Evolutionary conservation across 805 yeast species (phyloP), one percentile per base, ranked within the genome.

Genomic region (Blastobotrys peoriensis): DNA sequence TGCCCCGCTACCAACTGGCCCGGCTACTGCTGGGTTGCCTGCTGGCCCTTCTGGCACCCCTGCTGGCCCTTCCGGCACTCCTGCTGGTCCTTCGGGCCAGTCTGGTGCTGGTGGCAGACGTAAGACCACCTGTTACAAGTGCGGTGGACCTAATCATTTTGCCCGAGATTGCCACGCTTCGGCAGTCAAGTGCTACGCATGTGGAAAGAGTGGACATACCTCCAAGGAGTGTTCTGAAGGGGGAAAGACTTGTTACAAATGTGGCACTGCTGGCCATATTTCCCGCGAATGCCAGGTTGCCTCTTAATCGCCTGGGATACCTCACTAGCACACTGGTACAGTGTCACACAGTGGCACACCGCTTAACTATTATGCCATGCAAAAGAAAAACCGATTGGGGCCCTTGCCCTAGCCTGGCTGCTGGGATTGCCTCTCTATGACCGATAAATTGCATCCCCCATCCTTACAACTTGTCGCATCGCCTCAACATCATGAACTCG

Each of bases 111-210:
- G n/a, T n/a, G n/a, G n/a, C n/a, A n/a, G n/a, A n/a, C n/a, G n/a
- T n/a, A n/a, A n/a, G n/a, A 40, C 82, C 50, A 76, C 86, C 47
- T 86, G 95, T 69, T 84, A 83, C 81, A 86, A 82, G 69, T 86
- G 95, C 66, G 94, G 94, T 61, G 93, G 91, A 53, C 88, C 93
- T 62, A 86, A 86, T 79, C 95, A 87, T 67, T 83, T 81, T 69
- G 95, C 95, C 54, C 83, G 86, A 71, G 95, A 86, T 67, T 86
- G 96, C 69, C 83, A 80, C 65, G 75, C 79, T 46, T 76, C 74
- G 48, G 69, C 67, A 45, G 75, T 79, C 63, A 85, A 85, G 69
- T 86, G 96, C 68, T 86, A 86, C 74, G 84, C 88, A 48, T 86
- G 96, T 70, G 95, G 95, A 58, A 80, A 82, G 67, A 71, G 76